phyloP scores from a whole-genome alignment of 208 protist genomes.

The Leishmania aethiopica region DNA sequence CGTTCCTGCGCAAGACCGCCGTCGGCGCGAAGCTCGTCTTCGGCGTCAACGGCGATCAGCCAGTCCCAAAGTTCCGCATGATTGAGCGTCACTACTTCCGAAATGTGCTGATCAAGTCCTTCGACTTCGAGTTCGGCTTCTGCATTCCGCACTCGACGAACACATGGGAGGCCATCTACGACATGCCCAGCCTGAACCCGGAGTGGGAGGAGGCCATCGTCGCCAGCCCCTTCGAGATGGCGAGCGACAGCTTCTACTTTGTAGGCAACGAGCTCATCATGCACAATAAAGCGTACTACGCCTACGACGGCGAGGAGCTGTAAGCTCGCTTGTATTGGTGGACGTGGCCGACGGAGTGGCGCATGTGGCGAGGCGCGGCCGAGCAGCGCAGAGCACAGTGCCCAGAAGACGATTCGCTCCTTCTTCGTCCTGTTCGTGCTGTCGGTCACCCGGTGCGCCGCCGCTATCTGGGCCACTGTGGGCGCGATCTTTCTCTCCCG shows the following conservation, averaged over 20 bases:
- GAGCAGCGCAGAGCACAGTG: not conserved
- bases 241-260: conserved; percentile 97
- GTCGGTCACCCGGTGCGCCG: not conserved
- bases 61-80: conserved; percentile 95
- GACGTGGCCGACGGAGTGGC: not conserved
- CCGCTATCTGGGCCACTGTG: not conserved
- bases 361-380: not conserved
- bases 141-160: conserved; percentile 97
- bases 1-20: conserved; percentile 69
- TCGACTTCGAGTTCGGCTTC: conserved; percentile 97
- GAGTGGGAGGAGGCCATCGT: conserved; percentile 90
- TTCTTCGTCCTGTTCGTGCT: not conserved
- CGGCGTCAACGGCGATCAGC: conserved; percentile 83
- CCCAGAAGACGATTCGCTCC: not conserved
- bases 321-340: not conserved
- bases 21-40: conserved; percentile 94
- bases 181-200: conserved; percentile 88
- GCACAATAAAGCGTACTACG: conserved; percentile 96
- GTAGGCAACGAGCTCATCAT: conserved; percentile 93
- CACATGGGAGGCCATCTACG: conserved; percentile 96
- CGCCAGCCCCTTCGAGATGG: conserved; percentile 87
- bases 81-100: conserved; percentile 97
- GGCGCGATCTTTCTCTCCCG: not conserved
- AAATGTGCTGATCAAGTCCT: conserved; percentile 93
- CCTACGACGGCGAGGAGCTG: conserved; percentile 51